These are phyloP conservation scores for Hymenoscyphus fructigenus DNA, from an alignment of 2,329 filamentous ascomycete genomes.

Conservation along the genomic window DNA sequence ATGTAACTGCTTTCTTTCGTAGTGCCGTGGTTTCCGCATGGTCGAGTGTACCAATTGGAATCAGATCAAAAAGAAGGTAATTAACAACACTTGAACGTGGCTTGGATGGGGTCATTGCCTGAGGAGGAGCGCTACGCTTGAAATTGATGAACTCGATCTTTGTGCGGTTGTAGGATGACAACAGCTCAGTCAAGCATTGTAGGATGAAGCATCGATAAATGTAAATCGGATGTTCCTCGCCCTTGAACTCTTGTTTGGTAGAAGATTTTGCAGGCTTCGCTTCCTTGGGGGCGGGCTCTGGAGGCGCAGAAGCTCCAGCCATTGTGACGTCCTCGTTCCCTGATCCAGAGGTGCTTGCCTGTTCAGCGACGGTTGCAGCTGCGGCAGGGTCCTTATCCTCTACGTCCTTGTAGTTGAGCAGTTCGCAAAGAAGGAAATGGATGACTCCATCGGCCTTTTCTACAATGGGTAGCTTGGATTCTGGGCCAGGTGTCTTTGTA, in stretches of 20 bases:
- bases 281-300: constrained; percentile 38
- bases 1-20: constrained; percentile 85
- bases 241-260: constrained; percentile 77
- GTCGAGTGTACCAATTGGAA: constrained; percentile 62
- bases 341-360: constrained; percentile 12
- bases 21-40: constrained; percentile 72
- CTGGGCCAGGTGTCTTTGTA: constrained; percentile 57
- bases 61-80: constrained; percentile 81
- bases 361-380: constrained; percentile 26
- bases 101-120: constrained; percentile 82
- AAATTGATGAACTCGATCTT: constrained; percentile 99
- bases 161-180: constrained; percentile 87
- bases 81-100: constrained; percentile 90
- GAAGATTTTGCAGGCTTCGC: constrained; percentile 51
- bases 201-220: constrained; percentile 95
- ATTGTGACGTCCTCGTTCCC: constrained; percentile 31
- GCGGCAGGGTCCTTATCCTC: constrained; percentile 71
- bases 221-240: constrained; percentile 92
- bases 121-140: constrained; percentile 83
- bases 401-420: constrained; percentile 88
- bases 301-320: constrained; percentile 22
- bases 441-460: constrained; percentile 94
- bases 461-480: constrained; percentile 78
- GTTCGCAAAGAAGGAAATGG: constrained; percentile 88
- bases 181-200: constrained; percentile 84